Evolutionary conservation across 2,329 filamentous ascomycete genomes (phyloP), one percentile per base, ranked within the genome.

Genomic region (Curvularia sp.): DNA sequence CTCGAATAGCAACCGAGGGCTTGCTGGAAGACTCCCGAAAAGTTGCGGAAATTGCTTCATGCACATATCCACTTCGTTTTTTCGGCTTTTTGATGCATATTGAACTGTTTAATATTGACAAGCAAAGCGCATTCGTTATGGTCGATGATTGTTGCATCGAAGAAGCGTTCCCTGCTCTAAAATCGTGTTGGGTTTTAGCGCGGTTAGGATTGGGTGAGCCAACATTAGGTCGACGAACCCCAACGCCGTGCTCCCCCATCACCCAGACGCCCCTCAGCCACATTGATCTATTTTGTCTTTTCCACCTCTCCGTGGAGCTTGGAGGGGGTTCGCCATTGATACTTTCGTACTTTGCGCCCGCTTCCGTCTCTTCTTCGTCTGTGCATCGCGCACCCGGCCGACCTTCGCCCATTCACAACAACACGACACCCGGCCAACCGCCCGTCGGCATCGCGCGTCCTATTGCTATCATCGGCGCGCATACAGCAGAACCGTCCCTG

Each of bases 1-100:
- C 25, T 61, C 32, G 49, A 65, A 68, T 46, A 57, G 55, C 41
- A 18, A 48, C 43, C 36, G 36, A 49, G 42, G 50, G 55, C 55
- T 53, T 50, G 48, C 8, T 49, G 49, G 49, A 51, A 74, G 69
- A 73, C 63, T 65, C 68, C 68, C 70, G 67, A 74, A 73, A 74
- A 66, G 28, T 39, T 55, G 61, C 60, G 57, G 61, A 63, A 64
- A 55, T 41, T 28, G 48, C 48, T 51, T 30, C 19, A 28, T 25
- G 7, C n/a, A 43, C 23, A 25, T 55, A 15, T 36, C 10, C 30
- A 27, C 46, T 27, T 43, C 30, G 34, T 13, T 56, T 63, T 54
- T 43, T 34, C 49, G 55, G 43, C 28, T 57, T 27, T 19, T 53
- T 19, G 23, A 43, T 12, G 12, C 45, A 5, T 21, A 34, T 50